Conservation (phyloP, 2,329 filamentous ascomycete genomes). For the Colletotrichum caudatum region DNA sequence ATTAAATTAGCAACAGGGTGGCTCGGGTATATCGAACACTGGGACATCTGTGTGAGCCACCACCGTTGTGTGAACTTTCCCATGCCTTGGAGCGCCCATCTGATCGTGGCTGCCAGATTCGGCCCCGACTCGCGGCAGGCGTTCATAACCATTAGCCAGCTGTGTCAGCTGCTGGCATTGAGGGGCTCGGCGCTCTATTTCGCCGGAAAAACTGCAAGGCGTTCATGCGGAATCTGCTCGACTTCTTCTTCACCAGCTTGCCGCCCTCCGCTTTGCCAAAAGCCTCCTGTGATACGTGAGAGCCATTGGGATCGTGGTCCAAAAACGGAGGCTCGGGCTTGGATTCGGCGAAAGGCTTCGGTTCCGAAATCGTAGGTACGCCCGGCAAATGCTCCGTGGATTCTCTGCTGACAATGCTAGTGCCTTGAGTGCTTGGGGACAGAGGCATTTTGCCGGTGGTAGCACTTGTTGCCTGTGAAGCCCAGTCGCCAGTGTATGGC, state of each 20-base stretch:
- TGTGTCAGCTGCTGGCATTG: constrained; percentile 48
- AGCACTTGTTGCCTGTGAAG: constrained; percentile 72
- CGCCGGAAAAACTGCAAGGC: constrained; percentile 68
- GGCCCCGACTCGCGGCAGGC: neutral
- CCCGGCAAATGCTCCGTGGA: constrained; percentile 64
- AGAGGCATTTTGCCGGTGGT: constrained; percentile 73
- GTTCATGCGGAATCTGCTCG: constrained; percentile 74
- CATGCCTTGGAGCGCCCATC: constrained; percentile 9
- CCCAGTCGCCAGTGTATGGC: constrained; percentile 69
- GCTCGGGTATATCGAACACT: constrained; percentile 38
- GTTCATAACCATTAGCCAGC: constrained; percentile 43
- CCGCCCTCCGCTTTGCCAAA: constrained; percentile 60
- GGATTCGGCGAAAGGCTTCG: constrained; percentile 48
- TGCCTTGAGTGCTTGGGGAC: constrained; percentile 74
- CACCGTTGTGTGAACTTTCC: constrained; percentile 2
- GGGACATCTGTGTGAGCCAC: constrained; percentile 23
- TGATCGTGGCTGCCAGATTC: neutral
- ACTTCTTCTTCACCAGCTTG: constrained; percentile 69
- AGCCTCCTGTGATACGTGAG: constrained; percentile 54
- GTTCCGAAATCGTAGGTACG: constrained; percentile 57
- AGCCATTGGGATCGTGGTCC: constrained; percentile 40
- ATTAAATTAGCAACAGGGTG: constrained; percentile 35
- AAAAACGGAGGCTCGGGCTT: constrained; percentile 26
- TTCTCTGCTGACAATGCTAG: constrained; percentile 72
- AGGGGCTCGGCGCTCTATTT: constrained; percentile 57